Percentiles rank a stretch among this genome's conserved stretches.
Conservation (phyloP, 805 yeast genomes). For the Kazachstania martiniae region DNA sequence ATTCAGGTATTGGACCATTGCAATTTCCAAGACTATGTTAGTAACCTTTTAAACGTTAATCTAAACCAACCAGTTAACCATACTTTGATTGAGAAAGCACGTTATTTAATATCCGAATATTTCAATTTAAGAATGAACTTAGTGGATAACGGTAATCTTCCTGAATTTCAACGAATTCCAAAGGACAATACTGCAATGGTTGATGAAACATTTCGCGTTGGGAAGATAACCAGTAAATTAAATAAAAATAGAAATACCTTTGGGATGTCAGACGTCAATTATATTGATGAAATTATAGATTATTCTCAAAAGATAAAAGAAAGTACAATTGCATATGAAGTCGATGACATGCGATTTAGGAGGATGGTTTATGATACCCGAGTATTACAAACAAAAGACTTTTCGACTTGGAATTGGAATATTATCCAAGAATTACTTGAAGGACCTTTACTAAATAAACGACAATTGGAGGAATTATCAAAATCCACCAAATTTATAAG, state of each 20-base stretch:
- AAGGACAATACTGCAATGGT: conserved; percentile 3
- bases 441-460: conserved; percentile 72
- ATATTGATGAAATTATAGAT: conserved; percentile 12
- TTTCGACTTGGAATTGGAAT: conserved; percentile 81
- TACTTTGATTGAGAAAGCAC: conserved; percentile 46
- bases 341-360: conserved; percentile 61
- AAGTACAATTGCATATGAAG: conserved; percentile 18
- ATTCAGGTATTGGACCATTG: conserved; percentile 44
- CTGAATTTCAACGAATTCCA: not conserved
- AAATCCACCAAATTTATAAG: conserved; percentile 79
- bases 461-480: conserved; percentile 63
- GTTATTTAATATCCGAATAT: conserved; percentile 54
- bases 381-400: conserved; percentile 70
- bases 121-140: conserved; percentile 41
- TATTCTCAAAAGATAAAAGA: conserved; percentile 17
- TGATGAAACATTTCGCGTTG: conserved; percentile 35
- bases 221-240: conserved; percentile 32
- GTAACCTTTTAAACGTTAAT: conserved; percentile 29
- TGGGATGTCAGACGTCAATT: conserved; percentile 25
- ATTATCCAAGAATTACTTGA: conserved; percentile 57
- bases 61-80: conserved; percentile 13
- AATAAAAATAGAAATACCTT: conserved; percentile 30
- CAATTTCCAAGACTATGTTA: conserved; percentile 41
- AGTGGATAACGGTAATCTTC: conserved; percentile 25
- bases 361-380: conserved; percentile 54